Percentiles rank a stretch among this genome's conserved stretches.
These are phyloP conservation scores for Vinca major DNA, from an alignment of 305 asterid species.

Conservation along the genomic window DNA sequence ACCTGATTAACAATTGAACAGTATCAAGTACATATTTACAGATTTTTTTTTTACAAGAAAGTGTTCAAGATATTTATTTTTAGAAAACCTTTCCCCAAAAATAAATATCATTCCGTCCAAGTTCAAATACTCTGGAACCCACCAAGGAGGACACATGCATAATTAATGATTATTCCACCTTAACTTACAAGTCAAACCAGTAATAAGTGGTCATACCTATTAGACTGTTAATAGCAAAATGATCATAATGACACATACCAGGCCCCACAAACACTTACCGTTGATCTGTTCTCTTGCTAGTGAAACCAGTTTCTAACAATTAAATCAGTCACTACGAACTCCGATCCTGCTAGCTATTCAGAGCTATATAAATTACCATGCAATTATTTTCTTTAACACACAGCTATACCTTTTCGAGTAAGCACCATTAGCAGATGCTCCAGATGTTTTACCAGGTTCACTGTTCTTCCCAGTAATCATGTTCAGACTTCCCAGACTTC, in stretches of 20 bases:
- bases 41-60: too few relatives aligned
- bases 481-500: constrained; percentile 77
- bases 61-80: not conserved
- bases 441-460: constrained; percentile 51
- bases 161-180: not conserved
- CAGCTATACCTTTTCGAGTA: constrained; percentile 58
- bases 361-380: not conserved
- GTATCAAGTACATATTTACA: too few relatives aligned
- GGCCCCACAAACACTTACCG: not conserved
- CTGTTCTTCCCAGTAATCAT: constrained; percentile 68
- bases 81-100: not conserved
- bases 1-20: not conserved
- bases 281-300: not conserved
- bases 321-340: not conserved
- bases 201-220: not conserved
- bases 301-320: not conserved
- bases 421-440: constrained; percentile 62
- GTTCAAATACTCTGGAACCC: not conserved
- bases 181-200: not conserved
- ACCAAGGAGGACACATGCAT: not conserved
- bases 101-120: not conserved
- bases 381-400: constrained; percentile 11
- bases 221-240: not conserved
- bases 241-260: not conserved
- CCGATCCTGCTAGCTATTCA: not conserved